Evolutionary conservation across 495 filamentous ascomycete species (phyloP), one percentile per base, ranked within the genome.

Genomic region (Penicillium fimorum): DNA sequence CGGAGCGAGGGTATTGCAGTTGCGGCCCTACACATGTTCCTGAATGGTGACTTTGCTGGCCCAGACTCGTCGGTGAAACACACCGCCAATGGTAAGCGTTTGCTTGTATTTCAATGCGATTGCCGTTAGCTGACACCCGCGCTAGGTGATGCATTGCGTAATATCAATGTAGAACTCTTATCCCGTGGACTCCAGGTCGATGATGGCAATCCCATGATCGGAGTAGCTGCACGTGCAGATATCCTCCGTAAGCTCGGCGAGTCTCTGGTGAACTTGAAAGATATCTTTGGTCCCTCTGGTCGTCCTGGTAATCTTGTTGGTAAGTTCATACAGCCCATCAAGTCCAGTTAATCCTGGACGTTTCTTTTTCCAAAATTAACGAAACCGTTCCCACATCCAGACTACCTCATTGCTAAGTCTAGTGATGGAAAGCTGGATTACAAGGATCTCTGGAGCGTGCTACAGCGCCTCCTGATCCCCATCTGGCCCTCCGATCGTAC

Each of bases 1-100:
- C 67, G 82, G n/a, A 84, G 81, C 55, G 82, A 85, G 54, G 82
- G 82, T 12, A 81, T 85, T 40, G 82, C 82, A 1, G 82, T 85
- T 4, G 81, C 82, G 2, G 78, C 78, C 46, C 59, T 84, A 27
- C 78, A 84, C 62, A 85, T 85, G 82, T 84, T 84, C 59, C 72
- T 79, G 47, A 62, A 69, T 8, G 80, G 80, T 8, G 65, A 74
- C 7, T 83, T 84, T 57, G 73, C 71, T 6, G 62, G 56, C 24
- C 45, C 53, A 22, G 33, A 24, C 27, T 37, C 27, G 0, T 20
- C 29, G 3, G 44, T 63, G 12, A 65, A 54, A 33, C 64, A 72
- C 47, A 30, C 60, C 27, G 70, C 69, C 15, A 56, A 67, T 46
- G 72, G 72, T 70, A 42, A 50, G 62, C 1, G 37, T 50, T n/a